Percentiles rank a stretch among this genome's conserved stretches.
Conservation (phyloP, 148 eudicot genomes). For the Selenicereus undatus region DNA sequence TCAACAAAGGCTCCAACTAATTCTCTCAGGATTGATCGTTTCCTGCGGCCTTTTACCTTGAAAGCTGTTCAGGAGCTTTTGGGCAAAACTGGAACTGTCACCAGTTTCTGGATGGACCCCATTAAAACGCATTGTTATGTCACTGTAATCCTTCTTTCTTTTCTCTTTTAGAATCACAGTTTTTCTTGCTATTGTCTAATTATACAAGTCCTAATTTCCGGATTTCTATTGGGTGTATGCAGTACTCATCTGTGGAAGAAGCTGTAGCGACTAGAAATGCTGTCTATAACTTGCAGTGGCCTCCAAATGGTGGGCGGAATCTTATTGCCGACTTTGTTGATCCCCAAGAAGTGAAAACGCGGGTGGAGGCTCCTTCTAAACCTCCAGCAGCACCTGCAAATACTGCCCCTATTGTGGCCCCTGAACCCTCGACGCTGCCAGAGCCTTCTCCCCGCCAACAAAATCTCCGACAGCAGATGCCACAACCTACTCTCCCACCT, state of each 20-base stretch:
- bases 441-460: slow-evolving; percentile 57
- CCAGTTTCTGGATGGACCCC: slow-evolving; percentile 95
- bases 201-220: not conserved
- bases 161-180: not conserved
- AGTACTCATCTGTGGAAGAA: slow-evolving; percentile 87
- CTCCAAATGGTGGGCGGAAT: slow-evolving; percentile 81
- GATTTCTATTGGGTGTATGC: slow-evolving; percentile 32
- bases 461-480: slow-evolving; percentile 42
- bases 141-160: slow-evolving; percentile 39
- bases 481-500: slow-evolving; percentile 57
- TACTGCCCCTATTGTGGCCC: slow-evolving; percentile 23
- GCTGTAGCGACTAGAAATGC: slow-evolving; percentile 84
- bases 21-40: slow-evolving; percentile 80
- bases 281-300: slow-evolving; percentile 90
- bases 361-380: slow-evolving; percentile 47
- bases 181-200: not conserved
- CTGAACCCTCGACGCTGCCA: slow-evolving; percentile 30
- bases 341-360: slow-evolving; percentile 76
- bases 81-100: slow-evolving; percentile 67
- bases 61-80: slow-evolving; percentile 96
- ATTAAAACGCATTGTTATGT: slow-evolving; percentile 96
- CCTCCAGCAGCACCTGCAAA: slow-evolving; percentile 52
- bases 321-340: slow-evolving; percentile 87
- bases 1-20: slow-evolving; percentile 60
- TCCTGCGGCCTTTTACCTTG: slow-evolving; percentile 90